A percentile compares a stretch with the other conserved stretches of the same genome.
These are phyloP conservation scores for Phytomonas serpens DNA, from an alignment of 208 protist genomes.

Conservation along the genomic window DNA sequence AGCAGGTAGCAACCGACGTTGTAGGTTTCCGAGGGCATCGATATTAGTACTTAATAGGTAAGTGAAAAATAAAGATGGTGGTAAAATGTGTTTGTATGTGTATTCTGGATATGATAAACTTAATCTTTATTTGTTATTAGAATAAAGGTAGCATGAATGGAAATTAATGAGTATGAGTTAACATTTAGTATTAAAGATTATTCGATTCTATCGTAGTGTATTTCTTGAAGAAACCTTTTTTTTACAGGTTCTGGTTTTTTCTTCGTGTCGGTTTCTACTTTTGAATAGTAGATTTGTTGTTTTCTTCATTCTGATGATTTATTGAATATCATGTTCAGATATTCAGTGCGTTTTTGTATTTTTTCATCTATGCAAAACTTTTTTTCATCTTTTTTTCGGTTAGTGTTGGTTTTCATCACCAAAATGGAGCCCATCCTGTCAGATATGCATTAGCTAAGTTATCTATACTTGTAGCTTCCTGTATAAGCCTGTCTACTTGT, in stretches of 20 bases:
- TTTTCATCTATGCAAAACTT: constrained; percentile 2
- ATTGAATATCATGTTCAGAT: neutral
- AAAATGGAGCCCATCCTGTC: constrained; percentile 89
- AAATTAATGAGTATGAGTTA: too few species aligned
- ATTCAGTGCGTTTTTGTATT: neutral
- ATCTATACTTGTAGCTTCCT: constrained; percentile 82
- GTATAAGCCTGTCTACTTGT: constrained; percentile 88
- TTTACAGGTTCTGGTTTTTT: too few species aligned
- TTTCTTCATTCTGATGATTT: neutral
- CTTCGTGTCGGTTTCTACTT: neutral
- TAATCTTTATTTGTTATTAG: too few species aligned
- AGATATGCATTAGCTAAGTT: constrained; percentile 87
- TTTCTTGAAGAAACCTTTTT: too few species aligned
- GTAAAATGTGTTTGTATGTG: too few species aligned
- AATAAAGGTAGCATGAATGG: too few species aligned
- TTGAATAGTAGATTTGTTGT: neutral
- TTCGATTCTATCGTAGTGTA: too few species aligned
- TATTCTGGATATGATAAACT: too few species aligned
- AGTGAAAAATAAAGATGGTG: too few species aligned
- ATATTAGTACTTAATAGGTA: neutral
- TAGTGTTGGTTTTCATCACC: constrained; percentile 27
- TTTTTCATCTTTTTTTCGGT: constrained; percentile 4
- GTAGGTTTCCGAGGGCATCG: constrained; percentile 25
- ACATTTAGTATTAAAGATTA: too few species aligned
- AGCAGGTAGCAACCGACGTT: constrained; percentile 40